Evolutionary conservation across 805 yeast species (phyloP).

Genomic region (Metschnikowia colocasiae): DNA sequence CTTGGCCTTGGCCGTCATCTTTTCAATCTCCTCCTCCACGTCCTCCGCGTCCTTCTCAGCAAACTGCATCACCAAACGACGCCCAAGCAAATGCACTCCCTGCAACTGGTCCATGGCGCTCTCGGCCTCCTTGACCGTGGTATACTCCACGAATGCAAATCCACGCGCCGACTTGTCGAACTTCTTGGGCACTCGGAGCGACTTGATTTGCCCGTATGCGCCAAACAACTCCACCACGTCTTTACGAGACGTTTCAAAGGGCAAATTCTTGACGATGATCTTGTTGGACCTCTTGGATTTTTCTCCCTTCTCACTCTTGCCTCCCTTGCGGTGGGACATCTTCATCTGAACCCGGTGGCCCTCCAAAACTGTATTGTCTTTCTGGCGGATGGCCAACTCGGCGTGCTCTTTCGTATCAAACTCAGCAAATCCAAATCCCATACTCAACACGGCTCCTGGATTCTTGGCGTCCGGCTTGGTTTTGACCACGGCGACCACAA

Average conservation of each 20-base stretch:
- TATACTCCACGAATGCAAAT: slow-evolving; percentile 94
- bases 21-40: slow-evolving; percentile 86
- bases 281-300: slow-evolving; percentile 55
- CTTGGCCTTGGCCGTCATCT: slow-evolving; percentile 82
- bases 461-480: slow-evolving; percentile 84
- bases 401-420: slow-evolving; percentile 79
- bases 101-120: slow-evolving; percentile 88
- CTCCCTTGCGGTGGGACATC: slow-evolving; percentile 67
- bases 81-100: slow-evolving; percentile 95
- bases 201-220: slow-evolving; percentile 89
- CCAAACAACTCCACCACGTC: slow-evolving; percentile 92
- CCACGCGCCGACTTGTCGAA: slow-evolving; percentile 95
- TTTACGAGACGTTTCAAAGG: slow-evolving; percentile 91
- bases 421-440: slow-evolving; percentile 98
- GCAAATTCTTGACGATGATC: slow-evolving; percentile 92
- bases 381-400: slow-evolving; percentile 60
- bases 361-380: slow-evolving; percentile 76
- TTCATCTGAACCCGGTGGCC: slow-evolving; percentile 91
- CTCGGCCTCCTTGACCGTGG: slow-evolving; percentile 83
- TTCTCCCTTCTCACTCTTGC: slow-evolving; percentile 20
- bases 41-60: slow-evolving; percentile 79
- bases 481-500: slow-evolving; percentile 75
- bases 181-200: slow-evolving; percentile 94
- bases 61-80: slow-evolving; percentile 88
- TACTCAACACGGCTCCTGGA: slow-evolving; percentile 64